A percentile compares a stretch with the other conserved stretches of the same genome.
Conservation (phyloP, 352 stramenopile species). For the Phytophthora litchii region DNA sequence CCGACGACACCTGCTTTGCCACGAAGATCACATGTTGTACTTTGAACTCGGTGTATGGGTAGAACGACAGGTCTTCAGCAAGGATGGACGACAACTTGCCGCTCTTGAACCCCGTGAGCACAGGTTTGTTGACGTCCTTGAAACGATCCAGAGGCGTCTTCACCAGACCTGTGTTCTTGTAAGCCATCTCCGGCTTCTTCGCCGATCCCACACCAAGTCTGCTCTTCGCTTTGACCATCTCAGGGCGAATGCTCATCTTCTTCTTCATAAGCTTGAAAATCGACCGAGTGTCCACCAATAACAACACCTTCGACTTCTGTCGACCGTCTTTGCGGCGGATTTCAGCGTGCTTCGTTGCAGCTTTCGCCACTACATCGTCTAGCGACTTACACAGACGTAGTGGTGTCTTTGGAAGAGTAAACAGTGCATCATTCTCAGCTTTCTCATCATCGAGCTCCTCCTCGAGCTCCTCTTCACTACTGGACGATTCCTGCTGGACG, state of each 20-base stretch:
- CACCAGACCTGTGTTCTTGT: conserved; percentile 64
- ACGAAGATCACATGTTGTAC: conserved; percentile 70
- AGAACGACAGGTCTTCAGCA: conserved; percentile 69
- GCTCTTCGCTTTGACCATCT: conserved; percentile 63
- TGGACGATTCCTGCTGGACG: conserved; percentile 13
- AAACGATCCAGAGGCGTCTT: conserved; percentile 79
- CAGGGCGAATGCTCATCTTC: conserved; percentile 57
- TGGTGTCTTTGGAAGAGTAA: conserved; percentile 36
- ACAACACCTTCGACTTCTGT: conserved; percentile 72
- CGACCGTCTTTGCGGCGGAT: conserved; percentile 64
- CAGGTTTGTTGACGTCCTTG: conserved; percentile 63
- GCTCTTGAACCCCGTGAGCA: conserved; percentile 63
- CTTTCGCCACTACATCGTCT: conserved; percentile 54
- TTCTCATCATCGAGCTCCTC: conserved; percentile 28
- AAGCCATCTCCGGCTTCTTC: conserved; percentile 60
- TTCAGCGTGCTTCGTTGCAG: conserved; percentile 45
- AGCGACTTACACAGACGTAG: conserved; percentile 53
- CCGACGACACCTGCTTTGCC: conserved; percentile 48
- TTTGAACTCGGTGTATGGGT: conserved; percentile 59
- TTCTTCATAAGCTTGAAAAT: conserved; percentile 70
- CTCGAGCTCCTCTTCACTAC: conserved; percentile 19
- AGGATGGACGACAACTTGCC: conserved; percentile 69
- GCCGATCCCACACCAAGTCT: conserved; percentile 60
- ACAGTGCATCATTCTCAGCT: conserved; percentile 6
- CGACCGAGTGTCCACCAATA: conserved; percentile 57